Conservation (phyloP, 345 rosid species). For the Eucalyptus rudis region DNA sequence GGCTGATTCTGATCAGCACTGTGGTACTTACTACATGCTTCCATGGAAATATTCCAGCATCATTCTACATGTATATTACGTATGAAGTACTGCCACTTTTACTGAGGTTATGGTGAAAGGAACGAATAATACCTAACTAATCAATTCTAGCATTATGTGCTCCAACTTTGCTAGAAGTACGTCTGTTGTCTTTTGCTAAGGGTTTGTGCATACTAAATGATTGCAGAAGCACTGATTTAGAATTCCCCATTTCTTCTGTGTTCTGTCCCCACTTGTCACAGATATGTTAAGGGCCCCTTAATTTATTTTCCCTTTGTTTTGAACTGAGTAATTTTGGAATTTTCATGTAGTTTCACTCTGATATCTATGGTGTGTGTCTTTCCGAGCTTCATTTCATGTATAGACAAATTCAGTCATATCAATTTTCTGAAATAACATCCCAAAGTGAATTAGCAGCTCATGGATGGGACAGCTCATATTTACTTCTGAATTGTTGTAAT, state of each 20-base stretch:
- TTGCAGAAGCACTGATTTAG: not conserved
- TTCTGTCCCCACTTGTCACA: not conserved
- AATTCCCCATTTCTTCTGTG: not conserved
- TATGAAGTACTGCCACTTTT: not conserved
- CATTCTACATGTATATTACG: not conserved
- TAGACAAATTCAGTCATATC: not conserved
- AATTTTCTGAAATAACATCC: not conserved
- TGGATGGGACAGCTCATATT: not conserved
- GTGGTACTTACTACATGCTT: conserved; percentile 15
- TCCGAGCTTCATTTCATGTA: not conserved
- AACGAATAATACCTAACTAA: not conserved
- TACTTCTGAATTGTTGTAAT: not conserved
- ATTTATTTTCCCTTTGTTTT: not conserved
- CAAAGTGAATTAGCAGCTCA: not conserved
- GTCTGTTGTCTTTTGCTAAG: not conserved
- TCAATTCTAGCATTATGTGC: not conserved
- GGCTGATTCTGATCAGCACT: conserved; percentile 21
- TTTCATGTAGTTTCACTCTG: not conserved
- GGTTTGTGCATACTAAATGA: not conserved
- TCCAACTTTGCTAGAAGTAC: not conserved
- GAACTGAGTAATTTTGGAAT: not conserved
- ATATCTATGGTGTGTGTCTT: not conserved
- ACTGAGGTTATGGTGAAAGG: not conserved
- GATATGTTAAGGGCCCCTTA: not conserved
- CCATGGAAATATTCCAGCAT: not conserved